phyloP scores from a whole-genome alignment of 2,329 filamentous ascomycete genomes.

The Setomelanomma holmii region DNA sequence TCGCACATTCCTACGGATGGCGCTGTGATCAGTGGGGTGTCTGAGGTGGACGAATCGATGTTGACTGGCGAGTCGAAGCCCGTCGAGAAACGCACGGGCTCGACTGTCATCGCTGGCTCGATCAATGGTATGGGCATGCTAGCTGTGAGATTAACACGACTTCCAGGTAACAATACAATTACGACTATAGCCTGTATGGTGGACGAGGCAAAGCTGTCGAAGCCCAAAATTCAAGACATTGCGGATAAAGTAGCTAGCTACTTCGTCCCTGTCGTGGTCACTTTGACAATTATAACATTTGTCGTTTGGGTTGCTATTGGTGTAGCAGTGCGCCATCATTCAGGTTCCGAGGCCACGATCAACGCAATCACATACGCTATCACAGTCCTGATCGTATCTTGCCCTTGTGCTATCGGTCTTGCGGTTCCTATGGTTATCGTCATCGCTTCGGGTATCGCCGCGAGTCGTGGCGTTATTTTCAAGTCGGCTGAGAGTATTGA shows the following conservation, averaged over 20 bases:
- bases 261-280: slow-evolving; percentile 72
- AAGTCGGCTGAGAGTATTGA: slow-evolving; percentile 71
- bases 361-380: slow-evolving; percentile 75
- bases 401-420: slow-evolving; percentile 78
- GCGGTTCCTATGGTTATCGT: slow-evolving; percentile 84
- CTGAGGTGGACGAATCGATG: slow-evolving; percentile 78
- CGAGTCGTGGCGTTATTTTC: slow-evolving; percentile 71
- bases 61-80: slow-evolving; percentile 74
- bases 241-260: slow-evolving; percentile 72
- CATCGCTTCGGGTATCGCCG: slow-evolving; percentile 71
- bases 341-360: slow-evolving; percentile 58
- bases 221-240: slow-evolving; percentile 71
- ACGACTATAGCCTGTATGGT: slow-evolving; percentile 73
- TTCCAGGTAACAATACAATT: slow-evolving; percentile 76
- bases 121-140: slow-evolving; percentile 63
- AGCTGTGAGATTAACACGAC: slow-evolving; percentile 61
- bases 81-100: slow-evolving; percentile 63
- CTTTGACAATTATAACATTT: slow-evolving; percentile 66
- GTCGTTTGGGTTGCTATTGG: slow-evolving; percentile 70
- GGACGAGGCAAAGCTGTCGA: slow-evolving; percentile 72
- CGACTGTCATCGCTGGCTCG: slow-evolving; percentile 68
- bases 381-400: slow-evolving; percentile 77
- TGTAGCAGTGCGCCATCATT: slow-evolving; percentile 44
- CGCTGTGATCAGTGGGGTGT: slow-evolving; percentile 65
- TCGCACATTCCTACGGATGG: slow-evolving; percentile 72